Conservation (phyloP, 1,139 yeast genomes). For the Debaryomycetaceae sp. region DNA sequence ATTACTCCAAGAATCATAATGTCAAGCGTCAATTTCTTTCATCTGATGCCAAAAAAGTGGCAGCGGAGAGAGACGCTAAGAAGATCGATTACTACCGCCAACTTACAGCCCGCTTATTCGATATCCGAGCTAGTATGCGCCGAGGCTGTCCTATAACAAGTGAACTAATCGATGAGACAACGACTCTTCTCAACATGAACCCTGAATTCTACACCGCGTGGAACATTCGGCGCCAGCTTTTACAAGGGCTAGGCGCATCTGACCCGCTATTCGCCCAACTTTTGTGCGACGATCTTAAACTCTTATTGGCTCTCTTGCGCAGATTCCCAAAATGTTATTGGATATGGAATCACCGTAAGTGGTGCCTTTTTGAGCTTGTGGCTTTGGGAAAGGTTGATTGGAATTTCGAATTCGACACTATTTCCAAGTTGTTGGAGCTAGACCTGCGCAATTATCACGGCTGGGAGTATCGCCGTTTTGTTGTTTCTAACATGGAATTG, state of each 20-base stretch:
- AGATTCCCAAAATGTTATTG: slow-evolving; percentile 83
- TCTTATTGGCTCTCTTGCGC: slow-evolving; percentile 49
- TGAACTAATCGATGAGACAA: slow-evolving; percentile 35
- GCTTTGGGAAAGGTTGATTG: slow-evolving; percentile 40
- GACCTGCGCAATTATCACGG: slow-evolving; percentile 90
- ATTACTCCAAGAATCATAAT: slow-evolving; percentile 44
- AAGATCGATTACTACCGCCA: slow-evolving; percentile 46
- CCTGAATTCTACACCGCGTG: slow-evolving; percentile 88
- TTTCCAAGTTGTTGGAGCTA: slow-evolving; percentile 51
- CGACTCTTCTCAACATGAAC: slow-evolving; percentile 49
- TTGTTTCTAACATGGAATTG: slow-evolving; percentile 43
- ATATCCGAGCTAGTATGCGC: slow-evolving; percentile 16
- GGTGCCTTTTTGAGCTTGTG: slow-evolving; percentile 60
- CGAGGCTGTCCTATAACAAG: too few species aligned
- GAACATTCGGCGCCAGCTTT: slow-evolving; percentile 78
- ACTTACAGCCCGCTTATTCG: slow-evolving; percentile 34
- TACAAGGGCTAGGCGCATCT: slow-evolving; percentile 22
- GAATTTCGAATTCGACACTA: slow-evolving; percentile 58
- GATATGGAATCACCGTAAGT: slow-evolving; percentile 90
- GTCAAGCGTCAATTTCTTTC: slow-evolving; percentile 50
- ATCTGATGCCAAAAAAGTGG: slow-evolving; percentile 44
- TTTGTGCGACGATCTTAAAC: slow-evolving; percentile 50
- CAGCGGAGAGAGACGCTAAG: slow-evolving; percentile 40
- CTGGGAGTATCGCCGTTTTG: slow-evolving; percentile 84
- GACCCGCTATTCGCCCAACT: slow-evolving; percentile 11